Percentiles rank a stretch among this genome's conserved stretches.
Evolutionary conservation across 169 alveolate genomes (phyloP).

Genomic region (Plasmodium reichenowi): DNA sequence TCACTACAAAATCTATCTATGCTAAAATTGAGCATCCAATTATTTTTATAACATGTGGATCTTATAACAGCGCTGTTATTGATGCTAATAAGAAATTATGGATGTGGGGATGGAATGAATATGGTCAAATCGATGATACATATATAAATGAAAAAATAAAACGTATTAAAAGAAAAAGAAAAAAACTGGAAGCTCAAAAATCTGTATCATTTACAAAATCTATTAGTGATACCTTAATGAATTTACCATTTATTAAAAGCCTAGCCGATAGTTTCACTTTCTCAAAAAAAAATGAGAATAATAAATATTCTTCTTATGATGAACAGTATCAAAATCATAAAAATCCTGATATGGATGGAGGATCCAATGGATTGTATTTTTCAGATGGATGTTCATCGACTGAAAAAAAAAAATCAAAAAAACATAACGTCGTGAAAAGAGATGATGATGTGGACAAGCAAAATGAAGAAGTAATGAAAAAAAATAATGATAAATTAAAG

Average conservation of each 20-base stretch:
- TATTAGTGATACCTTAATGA: not conserved
- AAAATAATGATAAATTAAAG: too few relatives aligned
- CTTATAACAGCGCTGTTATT: conserved; percentile 32
- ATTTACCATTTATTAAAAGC: not conserved
- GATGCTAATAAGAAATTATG: conserved; percentile 47
- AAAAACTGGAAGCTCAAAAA: conserved; percentile 4
- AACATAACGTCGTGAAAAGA: too few relatives aligned
- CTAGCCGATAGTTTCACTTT: too few relatives aligned
- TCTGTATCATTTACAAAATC: not conserved
- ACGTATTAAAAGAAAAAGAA: not conserved
- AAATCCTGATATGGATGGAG: too few relatives aligned
- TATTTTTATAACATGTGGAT: conserved; percentile 39
- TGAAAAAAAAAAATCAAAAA: too few relatives aligned
- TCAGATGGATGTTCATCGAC: too few relatives aligned
- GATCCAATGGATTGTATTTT: too few relatives aligned
- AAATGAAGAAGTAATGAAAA: too few relatives aligned
- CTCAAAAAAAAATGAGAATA: too few relatives aligned
- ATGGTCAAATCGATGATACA: conserved; percentile 30
- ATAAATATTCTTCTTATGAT: too few relatives aligned
- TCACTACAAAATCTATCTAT: conserved; percentile 14
- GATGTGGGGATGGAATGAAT: conserved; percentile 75
- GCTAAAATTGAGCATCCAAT: conserved; percentile 44
- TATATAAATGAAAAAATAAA: conserved; percentile 24
- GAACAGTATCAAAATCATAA: too few relatives aligned
- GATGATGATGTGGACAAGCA: too few relatives aligned